Evolutionary conservation across 192 early-diverging fungal species (phyloP), one percentile per base, ranked within the genome.

Genomic region (Lobosporangium transversale): DNA sequence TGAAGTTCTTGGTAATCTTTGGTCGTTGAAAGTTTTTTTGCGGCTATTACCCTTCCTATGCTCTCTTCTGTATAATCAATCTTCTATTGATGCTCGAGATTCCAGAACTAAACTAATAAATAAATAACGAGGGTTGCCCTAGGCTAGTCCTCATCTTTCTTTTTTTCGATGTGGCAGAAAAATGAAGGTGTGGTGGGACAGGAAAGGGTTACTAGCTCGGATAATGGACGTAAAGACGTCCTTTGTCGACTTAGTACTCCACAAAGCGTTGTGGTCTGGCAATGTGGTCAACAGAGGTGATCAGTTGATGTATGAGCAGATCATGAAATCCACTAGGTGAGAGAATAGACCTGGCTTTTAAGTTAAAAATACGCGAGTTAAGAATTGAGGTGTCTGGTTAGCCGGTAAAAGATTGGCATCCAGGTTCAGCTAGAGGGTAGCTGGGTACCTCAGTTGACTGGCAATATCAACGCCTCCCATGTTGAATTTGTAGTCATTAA

Each of bases 381-480:
- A 75, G 14, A 50, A 66, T 58, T 4, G 32, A 9, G 0, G 58
- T 67, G 15, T 76, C 58, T 29, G 67, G 36, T n/a, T 37, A 76
- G 23, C 63, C 71, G 66, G 23, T 66, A 66, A 47, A 76, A 76
- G n/a, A 66, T 35, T 21, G 62, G 55, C 29, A 79, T 60, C 53
- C 68, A 79, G 51, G 44, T 70, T 42, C 61, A 53, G 17, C 42
- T 49, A 3, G 61, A 23, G 47, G 18, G 62, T 58, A 57, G 49
- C 33, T 79, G 66, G 1, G 49, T 64, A 17, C 15, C 61, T 4
- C 7, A 52, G 24, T 58, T 70, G 67, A 44, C 65, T 55, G 14
- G 76, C 76, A 44, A 79, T 70, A 10, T 66, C 76, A 4, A 79
- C 67, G 6, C 67, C 61, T 2, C 40, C 56, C 50, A 79, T 79